Evolutionary conservation across 257 asterid genomes (phyloP), one percentile per base, ranked within the genome.

Genomic region (Salvia miltiorrhiza): DNA sequence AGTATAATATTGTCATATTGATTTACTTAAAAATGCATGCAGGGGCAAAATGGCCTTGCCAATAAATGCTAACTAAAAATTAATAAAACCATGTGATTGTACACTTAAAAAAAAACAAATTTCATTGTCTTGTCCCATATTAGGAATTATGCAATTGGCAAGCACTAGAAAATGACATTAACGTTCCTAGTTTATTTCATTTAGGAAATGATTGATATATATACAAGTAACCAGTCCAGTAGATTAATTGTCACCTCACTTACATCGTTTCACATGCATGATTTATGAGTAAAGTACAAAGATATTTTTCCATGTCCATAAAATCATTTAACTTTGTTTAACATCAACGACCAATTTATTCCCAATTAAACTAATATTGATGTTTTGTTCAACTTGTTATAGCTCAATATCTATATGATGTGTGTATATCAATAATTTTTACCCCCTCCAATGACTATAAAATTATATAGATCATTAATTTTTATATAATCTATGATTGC

Each of bases 231-330:
- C 39, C 20, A 7, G 17, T 60, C n/a, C n/a, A n/a, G 28, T 32
- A 17, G 12, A 48, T 61, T 55, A 26, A 55, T 26, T 61, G 67
- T 37, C 12, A 2, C 33, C 19, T 20, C 9, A 37, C 28, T 8
- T n/a, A n/a, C n/a, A n/a, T 52, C 59, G 23, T 56, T 5, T 65
- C 77, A 71, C 80, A 57, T 65, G 80, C 80, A 57, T 65, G 80
- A 71, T 50, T 56, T 26, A 6, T 45, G 47, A 65, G 72, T 14
- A 32, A 6, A 16, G 39, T 50, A 26, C 12, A 14, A 8, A 61
- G 61, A 75, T 63, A 53, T 63, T 53, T 57, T 69, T 43, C 11
- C 11, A 21, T 13, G 9, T 4, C 8, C 76, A 63, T 44, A 33
- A 49, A 47, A 45, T 35, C 54, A 32, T 35, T n/a, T 3, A 26